Evolutionary conservation across 768 basidiomycete species (phyloP).

Genomic region (Thelephora aurantiotincta): DNA sequence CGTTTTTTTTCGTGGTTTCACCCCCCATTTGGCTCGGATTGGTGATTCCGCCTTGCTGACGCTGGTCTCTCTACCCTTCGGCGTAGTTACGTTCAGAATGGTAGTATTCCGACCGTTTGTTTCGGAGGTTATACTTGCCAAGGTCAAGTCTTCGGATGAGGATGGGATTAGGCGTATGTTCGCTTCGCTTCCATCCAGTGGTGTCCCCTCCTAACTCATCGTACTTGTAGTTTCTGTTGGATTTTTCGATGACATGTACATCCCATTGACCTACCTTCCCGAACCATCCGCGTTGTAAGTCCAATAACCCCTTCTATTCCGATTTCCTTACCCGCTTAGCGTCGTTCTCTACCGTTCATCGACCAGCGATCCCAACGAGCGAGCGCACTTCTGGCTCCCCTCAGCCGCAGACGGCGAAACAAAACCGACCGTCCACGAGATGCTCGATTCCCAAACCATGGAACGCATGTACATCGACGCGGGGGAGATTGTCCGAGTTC

Average conservation of each 20-base stretch:
- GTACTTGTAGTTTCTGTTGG: slow-evolving; percentile 54
- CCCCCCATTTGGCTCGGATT: background rate
- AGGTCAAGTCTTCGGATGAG: slow-evolving; percentile 76
- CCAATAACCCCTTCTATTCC: background rate
- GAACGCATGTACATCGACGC: slow-evolving; percentile 75
- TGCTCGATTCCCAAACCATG: slow-evolving; percentile 51
- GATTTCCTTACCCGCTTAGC: background rate
- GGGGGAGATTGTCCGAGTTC: slow-evolving; percentile 60
- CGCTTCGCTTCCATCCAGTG: background rate
- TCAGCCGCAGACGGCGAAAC: slow-evolving; percentile 28
- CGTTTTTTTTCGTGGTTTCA: background rate
- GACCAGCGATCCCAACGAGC: slow-evolving; percentile 75
- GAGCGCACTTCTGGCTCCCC: slow-evolving; percentile 69
- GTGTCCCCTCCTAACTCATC: background rate
- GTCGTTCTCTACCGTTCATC: background rate
- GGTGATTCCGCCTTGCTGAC: background rate
- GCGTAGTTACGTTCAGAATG: slow-evolving; percentile 71
- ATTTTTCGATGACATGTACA: slow-evolving; percentile 91
- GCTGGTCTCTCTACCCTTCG: background rate
- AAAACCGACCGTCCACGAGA: slow-evolving; percentile 33
- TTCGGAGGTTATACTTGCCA: slow-evolving; percentile 82
- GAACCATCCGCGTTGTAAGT: slow-evolving; percentile 69
- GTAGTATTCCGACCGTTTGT: slow-evolving; percentile 86
- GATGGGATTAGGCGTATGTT: slow-evolving; percentile 71
- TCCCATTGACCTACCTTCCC: slow-evolving; percentile 69